phyloP scores from a whole-genome alignment of 192 early-diverging fungal species.

The Backusella parvicylindrica region DNA sequence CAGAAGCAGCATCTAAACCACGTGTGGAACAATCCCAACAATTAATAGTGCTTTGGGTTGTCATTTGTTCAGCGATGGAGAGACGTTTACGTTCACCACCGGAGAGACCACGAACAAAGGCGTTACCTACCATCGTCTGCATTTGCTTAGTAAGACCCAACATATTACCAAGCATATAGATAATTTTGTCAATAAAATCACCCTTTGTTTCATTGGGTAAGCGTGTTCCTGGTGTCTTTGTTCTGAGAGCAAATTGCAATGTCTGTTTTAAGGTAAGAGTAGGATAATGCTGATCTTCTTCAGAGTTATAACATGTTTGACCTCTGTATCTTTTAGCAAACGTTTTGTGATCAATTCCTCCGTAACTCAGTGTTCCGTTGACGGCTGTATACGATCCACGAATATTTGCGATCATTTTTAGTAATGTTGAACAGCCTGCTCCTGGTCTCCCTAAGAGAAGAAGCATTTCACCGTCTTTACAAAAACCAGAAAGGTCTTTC shows the following conservation, averaged over 20 bases:
- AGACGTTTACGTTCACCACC: constrained; percentile 79
- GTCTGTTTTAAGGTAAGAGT: constrained; percentile 76
- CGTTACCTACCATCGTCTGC: constrained; percentile 72
- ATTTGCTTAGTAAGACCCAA: constrained; percentile 54
- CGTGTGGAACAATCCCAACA: constrained; percentile 65
- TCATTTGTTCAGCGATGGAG: constrained; percentile 75
- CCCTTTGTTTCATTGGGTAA: constrained; percentile 44
- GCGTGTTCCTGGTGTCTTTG: constrained; percentile 62
- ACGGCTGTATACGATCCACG: constrained; percentile 49
- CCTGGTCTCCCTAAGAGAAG: constrained; percentile 69
- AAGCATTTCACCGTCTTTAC: constrained; percentile 71
- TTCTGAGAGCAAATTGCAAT: constrained; percentile 71
- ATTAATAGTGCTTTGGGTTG: constrained; percentile 54
- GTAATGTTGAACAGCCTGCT: constrained; percentile 61
- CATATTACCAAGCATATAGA: constrained; percentile 49
- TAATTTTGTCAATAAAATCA: constrained; percentile 48
- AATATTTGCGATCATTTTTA: constrained; percentile 58
- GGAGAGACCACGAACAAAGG: constrained; percentile 70
- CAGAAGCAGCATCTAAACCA: constrained; percentile 79
- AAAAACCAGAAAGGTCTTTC: constrained; percentile 58
- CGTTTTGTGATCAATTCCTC: constrained; percentile 58
- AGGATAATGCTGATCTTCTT: constrained; percentile 78
- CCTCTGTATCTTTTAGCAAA: constrained; percentile 62
- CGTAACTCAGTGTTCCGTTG: constrained; percentile 58
- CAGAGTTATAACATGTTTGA: constrained; percentile 74